Percentiles rank a stretch among this genome's conserved stretches.
These are phyloP conservation scores for Tephrocybe sp. DNA, from an alignment of 768 basidiomycete genomes.

Conservation along the genomic window DNA sequence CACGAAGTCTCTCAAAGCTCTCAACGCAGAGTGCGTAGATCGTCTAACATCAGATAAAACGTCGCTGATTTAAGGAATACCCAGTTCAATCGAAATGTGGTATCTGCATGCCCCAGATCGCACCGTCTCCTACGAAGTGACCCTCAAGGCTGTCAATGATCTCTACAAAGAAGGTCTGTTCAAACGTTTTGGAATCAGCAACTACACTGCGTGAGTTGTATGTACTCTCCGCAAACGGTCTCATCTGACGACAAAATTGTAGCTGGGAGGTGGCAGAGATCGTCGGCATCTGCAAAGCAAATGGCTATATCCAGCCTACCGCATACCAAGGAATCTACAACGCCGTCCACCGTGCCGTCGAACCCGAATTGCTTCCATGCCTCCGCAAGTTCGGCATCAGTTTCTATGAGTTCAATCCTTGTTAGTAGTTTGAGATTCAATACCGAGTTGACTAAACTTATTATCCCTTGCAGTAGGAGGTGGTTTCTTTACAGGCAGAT, in stretches of 20 bases:
- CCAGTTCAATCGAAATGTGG: conserved; percentile 47
- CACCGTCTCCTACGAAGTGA: conserved; percentile 55
- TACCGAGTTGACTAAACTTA: background rate
- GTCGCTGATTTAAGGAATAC: background rate
- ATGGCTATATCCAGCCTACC: conserved; percentile 54
- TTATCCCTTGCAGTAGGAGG: conserved; percentile 44
- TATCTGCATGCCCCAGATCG: conserved; percentile 66
- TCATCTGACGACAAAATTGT: background rate
- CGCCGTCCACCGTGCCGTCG: conserved; percentile 38
- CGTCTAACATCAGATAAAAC: background rate
- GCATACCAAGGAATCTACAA: conserved; percentile 54
- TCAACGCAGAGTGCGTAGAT: conserved; percentile 44
- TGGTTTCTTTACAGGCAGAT: conserved; percentile 59
- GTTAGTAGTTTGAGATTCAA: conserved; percentile 29
- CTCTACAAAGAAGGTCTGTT: conserved; percentile 59
- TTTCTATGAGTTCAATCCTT: conserved; percentile 57
- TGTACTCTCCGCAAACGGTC: background rate
- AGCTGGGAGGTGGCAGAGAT: conserved; percentile 67
- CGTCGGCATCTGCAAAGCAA: conserved; percentile 53
- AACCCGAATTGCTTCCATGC: conserved; percentile 52
- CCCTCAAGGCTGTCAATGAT: conserved; percentile 51
- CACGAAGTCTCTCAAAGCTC: conserved; percentile 40
- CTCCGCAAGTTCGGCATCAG: conserved; percentile 57
- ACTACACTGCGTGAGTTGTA: conserved; percentile 47
- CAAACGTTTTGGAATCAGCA: conserved; percentile 64